phyloP scores from a whole-genome alignment of 371 early-diverging fungal genomes.

The Mucor velutinosus region DNA sequence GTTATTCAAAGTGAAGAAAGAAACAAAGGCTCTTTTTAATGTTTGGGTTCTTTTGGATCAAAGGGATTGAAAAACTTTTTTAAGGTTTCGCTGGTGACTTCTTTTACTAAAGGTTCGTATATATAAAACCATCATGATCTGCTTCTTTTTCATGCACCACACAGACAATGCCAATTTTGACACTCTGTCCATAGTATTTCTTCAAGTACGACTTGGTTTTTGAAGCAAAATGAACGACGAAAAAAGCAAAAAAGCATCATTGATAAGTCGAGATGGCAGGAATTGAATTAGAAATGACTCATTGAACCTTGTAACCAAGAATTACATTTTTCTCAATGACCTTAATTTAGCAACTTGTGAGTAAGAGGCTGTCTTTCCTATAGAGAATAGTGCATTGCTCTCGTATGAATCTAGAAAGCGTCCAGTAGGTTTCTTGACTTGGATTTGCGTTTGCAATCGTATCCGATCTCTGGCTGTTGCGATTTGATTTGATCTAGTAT shows the following conservation, averaged over 20 bases:
- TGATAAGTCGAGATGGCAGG: too few relatives aligned
- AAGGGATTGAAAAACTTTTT: constrained; percentile 4
- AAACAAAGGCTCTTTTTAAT: constrained; percentile 7
- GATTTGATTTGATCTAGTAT: too few relatives aligned
- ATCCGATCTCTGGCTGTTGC: not conserved
- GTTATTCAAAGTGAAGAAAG: constrained; percentile 8
- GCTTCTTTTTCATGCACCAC: too few relatives aligned
- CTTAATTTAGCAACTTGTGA: not conserved
- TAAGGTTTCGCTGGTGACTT: constrained; percentile 4
- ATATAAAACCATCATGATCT: not conserved
- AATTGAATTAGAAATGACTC: not conserved
- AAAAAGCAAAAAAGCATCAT: too few relatives aligned
- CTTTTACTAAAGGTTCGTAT: not conserved
- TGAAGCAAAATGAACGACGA: too few relatives aligned
- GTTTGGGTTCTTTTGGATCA: not conserved
- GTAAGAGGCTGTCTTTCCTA: not conserved
- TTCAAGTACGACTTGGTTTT: too few relatives aligned
- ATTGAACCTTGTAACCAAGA: not conserved
- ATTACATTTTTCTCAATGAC: not conserved
- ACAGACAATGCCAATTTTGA: too few relatives aligned
- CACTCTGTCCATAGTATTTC: too few relatives aligned
- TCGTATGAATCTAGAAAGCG: not conserved
- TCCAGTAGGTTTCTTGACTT: not conserved
- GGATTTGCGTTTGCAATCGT: not conserved
- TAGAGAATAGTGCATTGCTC: not conserved